Evolutionary conservation across 1,139 yeast species (phyloP), one percentile per base, ranked within the genome.

Genomic region (Williopsis jadinii): DNA sequence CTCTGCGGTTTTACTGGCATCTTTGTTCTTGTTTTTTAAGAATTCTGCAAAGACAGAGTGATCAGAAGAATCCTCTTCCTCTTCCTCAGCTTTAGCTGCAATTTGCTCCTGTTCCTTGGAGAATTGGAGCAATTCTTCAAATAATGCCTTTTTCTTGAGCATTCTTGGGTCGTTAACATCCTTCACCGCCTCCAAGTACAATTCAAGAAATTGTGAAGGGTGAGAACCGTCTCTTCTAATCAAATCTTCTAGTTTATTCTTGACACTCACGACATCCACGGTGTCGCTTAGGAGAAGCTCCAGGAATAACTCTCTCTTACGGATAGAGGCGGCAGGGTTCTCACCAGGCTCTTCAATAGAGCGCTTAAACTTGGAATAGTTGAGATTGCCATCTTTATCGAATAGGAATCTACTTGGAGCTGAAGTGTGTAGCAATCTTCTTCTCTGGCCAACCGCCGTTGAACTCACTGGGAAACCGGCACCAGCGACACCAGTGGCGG

Each of bases 361-460:
- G 33, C 41, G 44, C 27, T 39, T 41, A 35, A 50, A 51, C 38
- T 42, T 42, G 26, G 45, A 40, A 28, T 43, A 46, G 24, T 45
- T 44, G 12, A 51, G 44, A 35, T 48, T 43, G n/a, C 54, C 54
- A 6, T 46, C 43, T 32, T 39, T 41, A 38, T 46, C 42, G 36
- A 47, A 45, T 28, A 51, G 39, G 13, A 13, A 35, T 19, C 15
- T 30, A 5, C 15, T n/a, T 9, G 12, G n/a, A 28, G n/a, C 8
- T 28, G 30, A 28, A 28, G 11, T 11, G 30, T 28, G 30, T 11
- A 19, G 24, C 6, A 19, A 19, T 19, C 24, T 19, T 19, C 24
- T 19, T 19, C 6, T 19, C 24, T 19, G 24, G 24, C 24, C 6
- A 19, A 19, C 24, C 24, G 24, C 24, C 24, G 24, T 19, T 4